A percentile compares a stretch with the other conserved stretches of the same genome.
Evolutionary conservation across 768 basidiomycete species (phyloP).

Genomic region (Saitozyma sp.): DNA sequence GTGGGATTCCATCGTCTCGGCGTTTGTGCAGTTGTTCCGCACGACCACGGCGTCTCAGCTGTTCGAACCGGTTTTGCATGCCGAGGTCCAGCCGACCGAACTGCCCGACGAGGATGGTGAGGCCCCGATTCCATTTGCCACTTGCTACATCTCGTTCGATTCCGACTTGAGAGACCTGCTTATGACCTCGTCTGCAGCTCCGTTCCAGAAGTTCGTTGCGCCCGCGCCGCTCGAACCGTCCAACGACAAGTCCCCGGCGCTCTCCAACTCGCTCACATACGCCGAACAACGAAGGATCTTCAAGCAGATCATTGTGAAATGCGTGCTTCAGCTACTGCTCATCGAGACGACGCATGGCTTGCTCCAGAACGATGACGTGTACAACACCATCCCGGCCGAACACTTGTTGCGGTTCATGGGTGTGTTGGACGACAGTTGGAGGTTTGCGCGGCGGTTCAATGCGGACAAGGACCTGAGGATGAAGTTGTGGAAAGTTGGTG

Average conservation of each 20-base stretch:
- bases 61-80: conserved; percentile 87
- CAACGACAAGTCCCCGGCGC: conserved; percentile 49
- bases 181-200: conserved; percentile 15
- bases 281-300: conserved; percentile 80
- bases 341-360: conserved; percentile 98
- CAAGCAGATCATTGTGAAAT: conserved; percentile 99
- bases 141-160: neutral
- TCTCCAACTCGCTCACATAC: conserved; percentile 36
- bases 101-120: conserved; percentile 39
- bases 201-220: conserved; percentile 51
- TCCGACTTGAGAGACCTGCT: neutral
- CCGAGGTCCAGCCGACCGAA: conserved; percentile 62
- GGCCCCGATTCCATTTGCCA: conserved; percentile 10
- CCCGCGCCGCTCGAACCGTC: conserved; percentile 75
- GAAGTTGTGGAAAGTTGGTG: conserved; percentile 98
- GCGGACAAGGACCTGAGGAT: conserved; percentile 96
- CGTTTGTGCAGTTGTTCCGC: conserved; percentile 93
- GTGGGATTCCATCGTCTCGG: conserved; percentile 89
- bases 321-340: conserved; percentile 89
- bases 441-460: conserved; percentile 95
- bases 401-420: conserved; percentile 92
- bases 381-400: conserved; percentile 88
- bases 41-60: conserved; percentile 97
- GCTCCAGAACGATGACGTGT: conserved; percentile 86
- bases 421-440: conserved; percentile 93